A percentile compares a stretch with the other conserved stretches of the same genome.
phyloP scores from a whole-genome alignment of 192 early-diverging fungal species.

The Podila verticillata region DNA sequence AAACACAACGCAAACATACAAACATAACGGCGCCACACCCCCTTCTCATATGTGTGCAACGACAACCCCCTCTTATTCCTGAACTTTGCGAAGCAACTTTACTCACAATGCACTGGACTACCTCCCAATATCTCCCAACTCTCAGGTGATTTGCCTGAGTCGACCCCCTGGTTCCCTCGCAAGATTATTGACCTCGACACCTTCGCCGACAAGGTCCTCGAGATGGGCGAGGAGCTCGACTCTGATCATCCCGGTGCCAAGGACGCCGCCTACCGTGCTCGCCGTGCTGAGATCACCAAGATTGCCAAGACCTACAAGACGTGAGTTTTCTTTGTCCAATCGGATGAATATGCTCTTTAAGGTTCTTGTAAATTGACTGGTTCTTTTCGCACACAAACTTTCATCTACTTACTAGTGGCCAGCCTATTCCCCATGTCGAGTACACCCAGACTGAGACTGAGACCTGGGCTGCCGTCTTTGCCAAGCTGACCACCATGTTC shows the following conservation, averaged over 20 bases:
- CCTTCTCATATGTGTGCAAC: too few relatives aligned
- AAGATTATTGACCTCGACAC: constrained; percentile 91
- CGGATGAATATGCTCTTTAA: background rate
- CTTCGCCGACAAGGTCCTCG: constrained; percentile 91
- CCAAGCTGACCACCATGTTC: constrained; percentile 79
- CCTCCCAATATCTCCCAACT: background rate
- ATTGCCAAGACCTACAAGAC: constrained; percentile 81
- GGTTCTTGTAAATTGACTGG: too few relatives aligned
- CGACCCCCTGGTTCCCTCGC: constrained; percentile 93
- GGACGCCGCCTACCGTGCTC: constrained; percentile 84
- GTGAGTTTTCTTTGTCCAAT: constrained; percentile 9
- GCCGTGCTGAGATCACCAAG: constrained; percentile 84
- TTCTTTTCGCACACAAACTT: background rate
- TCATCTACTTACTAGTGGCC: constrained; percentile 59
- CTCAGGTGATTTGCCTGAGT: constrained; percentile 37
- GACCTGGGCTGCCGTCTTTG: constrained; percentile 88
- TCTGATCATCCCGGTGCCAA: constrained; percentile 95
- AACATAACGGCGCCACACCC: background rate
- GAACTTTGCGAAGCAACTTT: too few relatives aligned
- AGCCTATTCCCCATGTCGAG: constrained; percentile 80
- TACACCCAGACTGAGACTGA: constrained; percentile 83
- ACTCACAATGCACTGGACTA: background rate
- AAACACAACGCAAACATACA: background rate
- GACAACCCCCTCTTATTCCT: too few relatives aligned
- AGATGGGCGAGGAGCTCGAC: constrained; percentile 89